Percentiles rank a stretch among this genome's conserved stretches.
Conservation (phyloP, 371 early-diverging fungal species). For the Mucor saturninus region DNA sequence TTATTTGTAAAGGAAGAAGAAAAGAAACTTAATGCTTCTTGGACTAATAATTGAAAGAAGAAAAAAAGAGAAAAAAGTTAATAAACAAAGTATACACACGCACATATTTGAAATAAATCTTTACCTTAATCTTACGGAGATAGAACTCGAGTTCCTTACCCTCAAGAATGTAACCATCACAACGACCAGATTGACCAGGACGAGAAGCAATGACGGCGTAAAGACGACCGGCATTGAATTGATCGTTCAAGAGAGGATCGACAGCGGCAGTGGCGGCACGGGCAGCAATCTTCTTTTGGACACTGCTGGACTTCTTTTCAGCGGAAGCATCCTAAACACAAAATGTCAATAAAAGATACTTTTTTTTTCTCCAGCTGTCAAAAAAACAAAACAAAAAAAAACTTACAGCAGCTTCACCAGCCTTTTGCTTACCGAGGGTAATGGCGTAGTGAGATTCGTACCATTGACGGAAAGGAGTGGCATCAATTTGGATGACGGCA, state of each 20-base stretch:
- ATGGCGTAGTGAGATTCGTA: conserved; percentile 96
- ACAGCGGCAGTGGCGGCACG: conserved; percentile 85
- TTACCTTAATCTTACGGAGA: conserved; percentile 88
- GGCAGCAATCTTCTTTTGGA: conserved; percentile 85
- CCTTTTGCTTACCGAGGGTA: conserved; percentile 89
- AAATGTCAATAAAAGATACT: neutral
- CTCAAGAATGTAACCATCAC: conserved; percentile 99
- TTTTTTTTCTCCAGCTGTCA: neutral
- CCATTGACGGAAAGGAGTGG: conserved; percentile 99
- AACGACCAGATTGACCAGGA: conserved; percentile 99
- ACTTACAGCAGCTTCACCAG: conserved; percentile 62
- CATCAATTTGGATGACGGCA: conserved; percentile 98
- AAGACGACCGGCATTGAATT: conserved; percentile 96
- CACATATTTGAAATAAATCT: neutral
- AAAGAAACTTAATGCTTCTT: conserved; percentile 33
- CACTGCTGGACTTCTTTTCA: conserved; percentile 91
- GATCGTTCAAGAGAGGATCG: conserved; percentile 91
- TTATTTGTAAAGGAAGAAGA: conserved; percentile 11
- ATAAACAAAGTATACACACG: no score
- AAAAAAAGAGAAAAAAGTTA: neutral
- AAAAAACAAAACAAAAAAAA: neutral
- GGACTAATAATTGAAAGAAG: conserved; percentile 22
- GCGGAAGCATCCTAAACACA: conserved; percentile 56
- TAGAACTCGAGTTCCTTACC: conserved; percentile 99
- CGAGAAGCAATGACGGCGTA: conserved; percentile 96